Percentiles rank a stretch among this genome's conserved stretches.
Conservation (phyloP, 2,329 filamentous ascomycete species). For the Diaporthe ampelina region DNA sequence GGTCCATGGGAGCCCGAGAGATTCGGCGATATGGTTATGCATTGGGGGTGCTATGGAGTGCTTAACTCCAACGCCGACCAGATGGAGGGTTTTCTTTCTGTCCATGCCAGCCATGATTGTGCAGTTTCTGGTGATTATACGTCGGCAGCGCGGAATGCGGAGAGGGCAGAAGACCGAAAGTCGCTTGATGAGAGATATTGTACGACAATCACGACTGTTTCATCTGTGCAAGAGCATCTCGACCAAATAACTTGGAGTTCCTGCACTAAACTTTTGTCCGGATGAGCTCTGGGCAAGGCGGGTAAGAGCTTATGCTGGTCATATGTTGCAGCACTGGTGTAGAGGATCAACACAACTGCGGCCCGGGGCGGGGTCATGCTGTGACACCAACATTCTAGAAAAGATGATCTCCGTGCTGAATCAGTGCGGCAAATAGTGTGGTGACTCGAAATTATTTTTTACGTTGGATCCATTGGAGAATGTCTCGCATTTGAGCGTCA, state of each 20-base stretch:
- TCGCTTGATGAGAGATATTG: background rate
- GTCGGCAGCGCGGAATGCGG: background rate
- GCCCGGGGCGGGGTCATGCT: too few species aligned
- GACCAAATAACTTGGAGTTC: too few species aligned
- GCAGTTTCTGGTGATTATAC: background rate
- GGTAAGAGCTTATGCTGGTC: background rate
- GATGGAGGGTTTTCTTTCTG: constrained; percentile 47
- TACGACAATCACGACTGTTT: background rate
- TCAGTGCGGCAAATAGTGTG: background rate
- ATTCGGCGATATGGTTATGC: constrained; percentile 55
- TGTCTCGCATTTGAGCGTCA: background rate
- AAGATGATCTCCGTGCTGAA: background rate
- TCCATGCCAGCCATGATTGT: background rate
- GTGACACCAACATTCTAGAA: background rate
- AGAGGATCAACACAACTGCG: too few species aligned
- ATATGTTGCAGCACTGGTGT: too few species aligned
- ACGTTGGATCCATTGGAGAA: too few species aligned
- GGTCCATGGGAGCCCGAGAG: constrained; percentile 52
- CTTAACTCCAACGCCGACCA: constrained; percentile 55
- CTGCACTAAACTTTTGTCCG: background rate
- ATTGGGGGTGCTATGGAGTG: constrained; percentile 57
- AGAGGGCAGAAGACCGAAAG: background rate
- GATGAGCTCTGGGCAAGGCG: background rate
- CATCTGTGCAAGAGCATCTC: background rate
- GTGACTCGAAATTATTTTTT: background rate